Percentiles rank a stretch among this genome's conserved stretches.
Evolutionary conservation across 495 filamentous ascomycete genomes (phyloP).

Genomic region (Collariella sp.): DNA sequence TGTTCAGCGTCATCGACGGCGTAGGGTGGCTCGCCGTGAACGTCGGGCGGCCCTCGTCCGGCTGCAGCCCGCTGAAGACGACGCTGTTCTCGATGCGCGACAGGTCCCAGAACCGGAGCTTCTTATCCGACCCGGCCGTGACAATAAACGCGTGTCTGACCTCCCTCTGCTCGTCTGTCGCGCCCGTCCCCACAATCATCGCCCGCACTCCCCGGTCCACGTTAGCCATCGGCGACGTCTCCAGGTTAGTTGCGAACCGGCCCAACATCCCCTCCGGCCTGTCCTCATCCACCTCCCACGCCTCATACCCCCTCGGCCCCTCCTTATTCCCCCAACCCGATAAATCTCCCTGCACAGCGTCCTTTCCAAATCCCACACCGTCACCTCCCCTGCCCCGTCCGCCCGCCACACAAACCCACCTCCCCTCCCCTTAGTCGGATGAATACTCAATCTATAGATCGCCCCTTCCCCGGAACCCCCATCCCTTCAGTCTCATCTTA

Average conservation of each 20-base stretch:
- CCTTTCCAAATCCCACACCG: conserved; percentile 93
- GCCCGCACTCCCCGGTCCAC: conserved; percentile 51
- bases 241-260: conserved; percentile 69
- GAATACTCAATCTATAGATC: conserved; percentile 71
- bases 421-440: conserved; percentile 69
- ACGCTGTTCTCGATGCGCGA: conserved; percentile 60
- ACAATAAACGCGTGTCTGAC: conserved; percentile 62
- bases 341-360: conserved; percentile 83
- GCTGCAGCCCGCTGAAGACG: conserved; percentile 69
- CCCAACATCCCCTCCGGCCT: conserved; percentile 79
- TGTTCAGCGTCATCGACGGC: conserved; percentile 58
- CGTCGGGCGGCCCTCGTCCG: conserved; percentile 59
- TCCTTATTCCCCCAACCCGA: conserved; percentile 52
- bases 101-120: conserved; percentile 89
- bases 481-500: conserved; percentile 73
- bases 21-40: conserved; percentile 65
- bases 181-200: conserved; percentile 47
- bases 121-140: conserved; percentile 80
- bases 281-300: conserved; percentile 87
- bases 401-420: conserved; percentile 78
- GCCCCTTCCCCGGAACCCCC: conserved; percentile 78
- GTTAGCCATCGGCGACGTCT: conserved; percentile 41
- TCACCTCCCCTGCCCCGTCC: conserved; percentile 85
- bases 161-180: conserved; percentile 50
- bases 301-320: conserved; percentile 61